phyloP scores from a whole-genome alignment of 2,329 filamentous ascomycete species.

The Calonectria naviculata region DNA sequence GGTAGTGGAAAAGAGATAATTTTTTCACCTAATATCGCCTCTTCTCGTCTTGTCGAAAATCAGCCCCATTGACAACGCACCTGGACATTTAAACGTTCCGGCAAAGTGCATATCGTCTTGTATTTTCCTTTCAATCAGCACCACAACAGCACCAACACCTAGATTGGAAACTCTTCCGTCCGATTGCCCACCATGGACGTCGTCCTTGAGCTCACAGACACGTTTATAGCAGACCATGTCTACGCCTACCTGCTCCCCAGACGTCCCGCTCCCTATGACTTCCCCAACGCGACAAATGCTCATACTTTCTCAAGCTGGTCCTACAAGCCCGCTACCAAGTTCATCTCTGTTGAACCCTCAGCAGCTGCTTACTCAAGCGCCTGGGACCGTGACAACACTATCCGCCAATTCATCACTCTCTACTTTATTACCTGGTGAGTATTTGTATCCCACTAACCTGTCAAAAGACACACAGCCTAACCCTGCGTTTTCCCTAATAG shows the following conservation, averaged over 20 bases:
- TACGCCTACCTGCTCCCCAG: slow-evolving; percentile 80
- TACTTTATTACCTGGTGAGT: slow-evolving; percentile 88
- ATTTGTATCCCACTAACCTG: slow-evolving; percentile 9
- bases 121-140: neutral
- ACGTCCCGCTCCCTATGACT: slow-evolving; percentile 63
- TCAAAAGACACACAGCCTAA: neutral
- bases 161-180: neutral
- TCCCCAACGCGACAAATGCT: slow-evolving; percentile 62
- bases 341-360: slow-evolving; percentile 76
- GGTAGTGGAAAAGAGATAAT: neutral
- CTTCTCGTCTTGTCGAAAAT: neutral
- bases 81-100: neutral
- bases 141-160: neutral
- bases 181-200: slow-evolving; percentile 79
- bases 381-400: slow-evolving; percentile 81
- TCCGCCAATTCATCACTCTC: slow-evolving; percentile 79
- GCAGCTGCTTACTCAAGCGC: slow-evolving; percentile 83
- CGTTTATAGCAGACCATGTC: slow-evolving; percentile 81
- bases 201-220: slow-evolving; percentile 87
- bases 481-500: slow-evolving; percentile 56
- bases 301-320: slow-evolving; percentile 70
- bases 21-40: neutral
- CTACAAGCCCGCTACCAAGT: slow-evolving; percentile 79
- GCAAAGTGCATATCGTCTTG: neutral
- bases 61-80: neutral